These are phyloP conservation scores for Herpetomonas samuelpessoai DNA, from an alignment of 208 protist genomes.

Conservation along the genomic window DNA sequence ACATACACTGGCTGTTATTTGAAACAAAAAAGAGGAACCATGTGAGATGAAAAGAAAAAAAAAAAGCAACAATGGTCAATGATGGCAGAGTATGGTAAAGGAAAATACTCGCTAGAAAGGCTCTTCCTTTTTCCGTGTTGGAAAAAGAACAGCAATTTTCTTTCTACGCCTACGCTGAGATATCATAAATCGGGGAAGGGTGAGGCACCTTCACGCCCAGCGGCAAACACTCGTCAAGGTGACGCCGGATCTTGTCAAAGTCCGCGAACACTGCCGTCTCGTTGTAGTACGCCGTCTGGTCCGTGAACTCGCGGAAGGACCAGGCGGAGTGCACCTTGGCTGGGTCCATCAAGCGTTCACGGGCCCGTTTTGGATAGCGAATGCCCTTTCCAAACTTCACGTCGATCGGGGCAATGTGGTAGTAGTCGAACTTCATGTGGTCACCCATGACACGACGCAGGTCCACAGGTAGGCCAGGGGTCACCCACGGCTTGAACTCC, in stretches of 20 bases:
- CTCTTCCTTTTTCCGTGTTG: too few species aligned
- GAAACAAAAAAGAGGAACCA: too few species aligned
- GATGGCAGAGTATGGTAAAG: too few species aligned
- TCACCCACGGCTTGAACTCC: slow-evolving; percentile 18
- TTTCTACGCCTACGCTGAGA: too few species aligned
- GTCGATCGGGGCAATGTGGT: slow-evolving; percentile 10
- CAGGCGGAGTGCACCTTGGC: background rate
- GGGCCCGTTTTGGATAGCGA: background rate
- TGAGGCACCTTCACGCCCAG: too few species aligned
- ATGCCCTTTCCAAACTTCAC: slow-evolving; percentile 9
- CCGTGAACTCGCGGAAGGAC: background rate
- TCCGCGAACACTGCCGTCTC: background rate
- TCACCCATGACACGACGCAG: slow-evolving; percentile 3
- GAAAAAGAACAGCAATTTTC: too few species aligned
- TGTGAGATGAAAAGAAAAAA: too few species aligned
- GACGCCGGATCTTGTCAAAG: background rate
- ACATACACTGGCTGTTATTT: too few species aligned
- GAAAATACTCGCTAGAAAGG: too few species aligned
- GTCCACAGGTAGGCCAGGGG: slow-evolving; percentile 4
- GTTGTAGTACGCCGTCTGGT: background rate
- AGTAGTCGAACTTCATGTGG: slow-evolving; percentile 10
- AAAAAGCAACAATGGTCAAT: too few species aligned
- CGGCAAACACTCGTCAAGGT: background rate
- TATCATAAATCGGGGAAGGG: too few species aligned
- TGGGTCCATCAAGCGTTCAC: background rate